Evolutionary conservation across 2,329 filamentous ascomycete genomes (phyloP).

Genomic region (Pseudogymnoascus sp.): DNA sequence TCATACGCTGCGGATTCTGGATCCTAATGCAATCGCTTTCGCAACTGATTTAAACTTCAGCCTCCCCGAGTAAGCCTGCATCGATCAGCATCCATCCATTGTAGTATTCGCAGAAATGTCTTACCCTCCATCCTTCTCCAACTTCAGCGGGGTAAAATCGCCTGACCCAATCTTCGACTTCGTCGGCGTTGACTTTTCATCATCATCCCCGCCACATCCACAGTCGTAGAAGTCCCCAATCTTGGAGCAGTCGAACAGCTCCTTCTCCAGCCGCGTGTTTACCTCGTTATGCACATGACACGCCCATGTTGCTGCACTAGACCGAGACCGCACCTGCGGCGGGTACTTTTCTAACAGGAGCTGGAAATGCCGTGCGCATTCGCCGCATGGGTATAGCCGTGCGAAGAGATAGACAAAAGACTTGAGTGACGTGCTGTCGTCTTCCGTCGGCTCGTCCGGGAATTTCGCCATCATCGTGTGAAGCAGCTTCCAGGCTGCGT

Average conservation of each 20-base stretch:
- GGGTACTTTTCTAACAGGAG: conserved; percentile 53
- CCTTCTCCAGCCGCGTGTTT: conserved; percentile 55
- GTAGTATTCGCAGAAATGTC: conserved; percentile 25
- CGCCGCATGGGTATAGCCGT: conserved; percentile 62
- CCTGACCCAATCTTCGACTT: conserved; percentile 25
- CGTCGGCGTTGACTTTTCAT: conserved; percentile 32
- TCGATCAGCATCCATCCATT: background rate
- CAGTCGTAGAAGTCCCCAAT: conserved; percentile 67
- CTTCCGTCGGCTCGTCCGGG: conserved; percentile 54
- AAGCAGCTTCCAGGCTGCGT: conserved; percentile 61
- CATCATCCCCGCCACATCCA: conserved; percentile 58
- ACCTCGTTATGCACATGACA: conserved; percentile 62
- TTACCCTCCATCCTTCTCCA: conserved; percentile 25
- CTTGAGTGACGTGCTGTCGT: conserved; percentile 55
- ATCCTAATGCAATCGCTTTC: background rate
- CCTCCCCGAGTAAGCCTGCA: background rate
- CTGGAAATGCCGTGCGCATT: conserved; percentile 61
- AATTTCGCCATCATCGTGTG: conserved; percentile 65
- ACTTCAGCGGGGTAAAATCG: conserved; percentile 26
- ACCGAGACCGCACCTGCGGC: conserved; percentile 56
- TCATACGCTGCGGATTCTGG: background rate
- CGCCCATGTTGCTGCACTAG: conserved; percentile 57
- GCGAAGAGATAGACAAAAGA: conserved; percentile 59
- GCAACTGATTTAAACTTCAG: background rate
- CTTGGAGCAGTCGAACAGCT: conserved; percentile 55